Conservation (phyloP, 768 basidiomycete genomes). For the Termitomyces sp. region DNA sequence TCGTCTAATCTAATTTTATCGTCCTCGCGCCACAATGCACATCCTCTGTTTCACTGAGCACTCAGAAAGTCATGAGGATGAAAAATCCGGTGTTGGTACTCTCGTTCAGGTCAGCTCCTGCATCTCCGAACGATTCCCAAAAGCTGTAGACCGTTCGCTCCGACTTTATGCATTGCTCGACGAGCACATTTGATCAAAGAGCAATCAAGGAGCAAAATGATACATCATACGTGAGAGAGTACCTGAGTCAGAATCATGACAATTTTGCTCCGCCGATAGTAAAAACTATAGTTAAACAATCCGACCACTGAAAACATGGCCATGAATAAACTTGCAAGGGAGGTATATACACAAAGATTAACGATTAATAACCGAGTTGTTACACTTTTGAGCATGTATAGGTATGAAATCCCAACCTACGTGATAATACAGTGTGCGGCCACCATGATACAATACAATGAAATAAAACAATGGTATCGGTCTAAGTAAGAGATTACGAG, state of each 20-base stretch:
- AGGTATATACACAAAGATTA: background rate
- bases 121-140: background rate
- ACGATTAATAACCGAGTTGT: conserved; percentile 2
- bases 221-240: background rate
- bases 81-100: too few relatives aligned
- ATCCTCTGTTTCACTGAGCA: too few relatives aligned
- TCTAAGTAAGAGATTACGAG: background rate
- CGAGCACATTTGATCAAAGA: background rate
- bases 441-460: conserved; percentile 7
- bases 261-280: background rate
- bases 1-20: background rate
- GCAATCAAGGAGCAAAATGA: background rate
- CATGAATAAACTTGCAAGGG: background rate
- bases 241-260: background rate
- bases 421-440: conserved; percentile 3
- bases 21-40: background rate
- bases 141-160: too few relatives aligned
- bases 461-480: background rate
- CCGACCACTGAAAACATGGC: background rate
- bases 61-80: background rate
- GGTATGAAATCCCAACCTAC: background rate
- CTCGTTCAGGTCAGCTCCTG: too few relatives aligned
- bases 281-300: background rate
- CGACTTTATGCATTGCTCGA: background rate
- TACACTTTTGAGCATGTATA: conserved; percentile 9